Percentiles rank a stretch among this genome's conserved stretches.
phyloP scores from a whole-genome alignment of 2,329 filamentous ascomycete genomes.

The Penicillium sp. region DNA sequence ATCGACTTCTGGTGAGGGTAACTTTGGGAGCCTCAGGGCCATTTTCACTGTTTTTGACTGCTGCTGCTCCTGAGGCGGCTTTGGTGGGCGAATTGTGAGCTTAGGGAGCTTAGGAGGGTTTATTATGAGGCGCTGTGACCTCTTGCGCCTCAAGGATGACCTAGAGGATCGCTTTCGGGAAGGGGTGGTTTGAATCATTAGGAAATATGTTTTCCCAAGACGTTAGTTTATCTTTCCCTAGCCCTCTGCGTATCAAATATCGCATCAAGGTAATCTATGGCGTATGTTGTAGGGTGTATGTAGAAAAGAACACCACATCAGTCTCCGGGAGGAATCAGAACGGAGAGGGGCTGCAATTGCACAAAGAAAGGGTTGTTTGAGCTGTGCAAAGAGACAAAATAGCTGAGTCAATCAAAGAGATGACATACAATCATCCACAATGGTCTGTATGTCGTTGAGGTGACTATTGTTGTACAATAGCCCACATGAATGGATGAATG shows the following conservation, averaged over 20 bases:
- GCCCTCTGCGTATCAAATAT: background rate
- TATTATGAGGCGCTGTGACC: background rate
- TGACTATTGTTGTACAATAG: background rate
- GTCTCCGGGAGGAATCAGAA: background rate
- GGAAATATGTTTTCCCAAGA: background rate
- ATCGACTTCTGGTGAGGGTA: background rate
- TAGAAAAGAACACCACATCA: background rate
- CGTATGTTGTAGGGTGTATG: background rate
- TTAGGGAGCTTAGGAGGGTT: slow-evolving; percentile 4
- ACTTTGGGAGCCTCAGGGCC: background rate
- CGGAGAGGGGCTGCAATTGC: background rate
- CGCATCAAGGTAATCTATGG: background rate
- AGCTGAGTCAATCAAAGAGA: slow-evolving; percentile 6
- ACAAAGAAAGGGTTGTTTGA: background rate
- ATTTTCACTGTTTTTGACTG: background rate
- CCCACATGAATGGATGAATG: background rate
- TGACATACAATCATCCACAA: background rate
- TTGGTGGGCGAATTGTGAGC: slow-evolving; percentile 10
- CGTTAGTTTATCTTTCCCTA: background rate
- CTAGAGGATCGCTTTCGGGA: slow-evolving; percentile 9
- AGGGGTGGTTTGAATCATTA: slow-evolving; percentile 7
- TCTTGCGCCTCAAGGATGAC: slow-evolving; percentile 9
- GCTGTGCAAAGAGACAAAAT: background rate
- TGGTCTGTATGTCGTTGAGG: background rate
- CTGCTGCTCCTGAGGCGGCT: slow-evolving; percentile 4